These are phyloP conservation scores for Hibiscus syriacus DNA, from an alignment of 345 rosid genomes.

Conservation along the genomic window DNA sequence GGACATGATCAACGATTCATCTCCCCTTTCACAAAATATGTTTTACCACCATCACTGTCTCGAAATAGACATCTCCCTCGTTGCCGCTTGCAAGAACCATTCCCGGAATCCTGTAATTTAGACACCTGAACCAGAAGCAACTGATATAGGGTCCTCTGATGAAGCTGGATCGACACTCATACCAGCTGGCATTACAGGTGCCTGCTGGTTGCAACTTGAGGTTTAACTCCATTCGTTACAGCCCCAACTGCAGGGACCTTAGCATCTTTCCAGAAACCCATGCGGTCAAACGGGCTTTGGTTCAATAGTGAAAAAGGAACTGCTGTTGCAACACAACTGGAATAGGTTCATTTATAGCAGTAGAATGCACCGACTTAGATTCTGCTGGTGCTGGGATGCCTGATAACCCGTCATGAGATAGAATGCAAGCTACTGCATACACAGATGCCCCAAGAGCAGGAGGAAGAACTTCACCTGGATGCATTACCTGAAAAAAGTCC, in stretches of 20 bases:
- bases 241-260: constrained; percentile 7
- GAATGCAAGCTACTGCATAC: constrained; percentile 43
- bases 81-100: constrained; percentile 27
- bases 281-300: not conserved
- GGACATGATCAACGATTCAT: not conserved
- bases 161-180: constrained; percentile 1
- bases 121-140: constrained; percentile 18
- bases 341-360: constrained; percentile 32
- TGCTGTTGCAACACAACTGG: too few species aligned
- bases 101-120: constrained; percentile 18
- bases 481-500: constrained; percentile 40
- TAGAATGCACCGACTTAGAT: constrained; percentile 30
- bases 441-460: constrained; percentile 60
- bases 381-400: constrained; percentile 36
- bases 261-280: constrained; percentile 1
- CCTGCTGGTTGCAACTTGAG: not conserved
- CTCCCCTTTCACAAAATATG: not conserved
- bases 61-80: constrained; percentile 24
- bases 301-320: constrained; percentile 15
- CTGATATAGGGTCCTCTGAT: constrained; percentile 8
- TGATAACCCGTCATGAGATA: constrained; percentile 52
- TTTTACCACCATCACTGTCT: not conserved
- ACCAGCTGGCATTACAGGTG: not conserved
- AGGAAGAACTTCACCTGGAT: constrained; percentile 56
- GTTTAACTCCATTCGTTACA: not conserved